Evolutionary conservation across 75 land plant genomes (phyloP).

Genomic region (Sequoiadendron giganteum): DNA sequence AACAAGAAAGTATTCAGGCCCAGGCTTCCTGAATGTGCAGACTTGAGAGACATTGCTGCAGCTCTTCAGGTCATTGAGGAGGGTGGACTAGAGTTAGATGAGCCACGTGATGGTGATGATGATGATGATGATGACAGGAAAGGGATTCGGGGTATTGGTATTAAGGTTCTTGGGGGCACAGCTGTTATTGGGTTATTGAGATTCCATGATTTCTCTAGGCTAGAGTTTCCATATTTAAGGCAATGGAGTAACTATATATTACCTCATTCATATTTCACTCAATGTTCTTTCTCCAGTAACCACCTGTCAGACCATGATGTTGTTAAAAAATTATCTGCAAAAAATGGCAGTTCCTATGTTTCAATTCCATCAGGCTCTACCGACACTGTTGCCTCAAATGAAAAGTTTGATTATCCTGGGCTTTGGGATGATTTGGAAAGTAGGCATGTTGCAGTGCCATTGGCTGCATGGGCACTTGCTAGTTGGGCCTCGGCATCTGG

Average conservation of each 20-base stretch:
- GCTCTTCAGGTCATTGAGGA: slow-evolving; percentile 84
- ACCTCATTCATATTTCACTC: not conserved
- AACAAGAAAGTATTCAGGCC: slow-evolving; percentile 51
- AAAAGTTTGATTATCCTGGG: slow-evolving; percentile 45
- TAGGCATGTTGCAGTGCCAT: slow-evolving; percentile 92
- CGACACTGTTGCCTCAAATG: not conserved
- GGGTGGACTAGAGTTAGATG: slow-evolving; percentile 78
- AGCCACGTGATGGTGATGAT: slow-evolving; percentile 26
- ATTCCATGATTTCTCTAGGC: slow-evolving; percentile 19
- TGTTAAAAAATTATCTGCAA: not conserved
- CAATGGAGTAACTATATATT: not conserved
- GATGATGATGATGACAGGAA: slow-evolving; percentile 66
- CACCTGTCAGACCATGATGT: not conserved
- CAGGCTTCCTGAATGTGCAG: slow-evolving; percentile 65
- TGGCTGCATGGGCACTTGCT: slow-evolving; percentile 99
- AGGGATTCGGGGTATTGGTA: slow-evolving; percentile 78
- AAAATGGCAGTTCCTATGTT: slow-evolving; percentile 15
- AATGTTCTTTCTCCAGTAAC: not conserved
- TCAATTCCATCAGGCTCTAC: slow-evolving; percentile 17
- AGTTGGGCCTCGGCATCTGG: slow-evolving; percentile 93
- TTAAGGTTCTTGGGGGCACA: slow-evolving; percentile 67
- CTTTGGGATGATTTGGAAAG: slow-evolving; percentile 98
- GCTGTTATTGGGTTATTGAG: slow-evolving; percentile 66
- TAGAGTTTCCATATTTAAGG: slow-evolving; percentile 12
- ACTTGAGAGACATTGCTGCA: slow-evolving; percentile 71